Evolutionary conservation across 371 early-diverging fungal species (phyloP).

Genomic region (Syncephalis fuscata): DNA sequence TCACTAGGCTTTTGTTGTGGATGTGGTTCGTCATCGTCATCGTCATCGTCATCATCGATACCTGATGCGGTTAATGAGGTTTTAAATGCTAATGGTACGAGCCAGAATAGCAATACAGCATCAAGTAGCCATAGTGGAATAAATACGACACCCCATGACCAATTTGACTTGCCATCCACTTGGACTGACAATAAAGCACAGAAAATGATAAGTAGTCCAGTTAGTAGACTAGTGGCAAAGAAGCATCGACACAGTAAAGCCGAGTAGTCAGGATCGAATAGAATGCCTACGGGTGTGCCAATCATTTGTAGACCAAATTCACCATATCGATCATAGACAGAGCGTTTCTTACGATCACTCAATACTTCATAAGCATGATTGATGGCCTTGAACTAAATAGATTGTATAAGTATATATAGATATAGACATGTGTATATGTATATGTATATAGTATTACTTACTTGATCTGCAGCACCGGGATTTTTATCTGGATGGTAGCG

Average conservation of each 20-base stretch:
- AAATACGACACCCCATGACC: conserved; percentile 60
- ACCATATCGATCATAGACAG: conserved; percentile 75
- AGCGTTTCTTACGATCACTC: conserved; percentile 55
- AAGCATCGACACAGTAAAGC: conserved; percentile 49
- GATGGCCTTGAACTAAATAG: conserved; percentile 60
- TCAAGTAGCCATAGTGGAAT: conserved; percentile 67
- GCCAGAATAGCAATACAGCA: conserved; percentile 15
- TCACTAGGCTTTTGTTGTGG: too few species aligned
- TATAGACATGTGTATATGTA: background rate
- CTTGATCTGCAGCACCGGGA: conserved; percentile 29
- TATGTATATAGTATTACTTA: conserved; percentile 4
- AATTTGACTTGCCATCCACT: conserved; percentile 46
- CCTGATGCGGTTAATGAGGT: too few species aligned
- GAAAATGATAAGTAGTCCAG: conserved; percentile 54
- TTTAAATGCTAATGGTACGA: conserved; percentile 3
- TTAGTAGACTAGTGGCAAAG: conserved; percentile 25
- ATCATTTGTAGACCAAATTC: conserved; percentile 74
- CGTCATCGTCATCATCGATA: conserved; percentile 10
- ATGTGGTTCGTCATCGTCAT: conserved; percentile 5
- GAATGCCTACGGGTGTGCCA: conserved; percentile 43
- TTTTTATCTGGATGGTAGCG: conserved; percentile 68
- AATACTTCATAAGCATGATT: conserved; percentile 70
- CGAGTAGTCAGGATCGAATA: conserved; percentile 63
- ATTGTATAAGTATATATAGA: conserved; percentile 1
- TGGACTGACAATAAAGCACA: conserved; percentile 53